phyloP scores from a whole-genome alignment of 2,329 filamentous ascomycete species.

The Monascus ruber region DNA sequence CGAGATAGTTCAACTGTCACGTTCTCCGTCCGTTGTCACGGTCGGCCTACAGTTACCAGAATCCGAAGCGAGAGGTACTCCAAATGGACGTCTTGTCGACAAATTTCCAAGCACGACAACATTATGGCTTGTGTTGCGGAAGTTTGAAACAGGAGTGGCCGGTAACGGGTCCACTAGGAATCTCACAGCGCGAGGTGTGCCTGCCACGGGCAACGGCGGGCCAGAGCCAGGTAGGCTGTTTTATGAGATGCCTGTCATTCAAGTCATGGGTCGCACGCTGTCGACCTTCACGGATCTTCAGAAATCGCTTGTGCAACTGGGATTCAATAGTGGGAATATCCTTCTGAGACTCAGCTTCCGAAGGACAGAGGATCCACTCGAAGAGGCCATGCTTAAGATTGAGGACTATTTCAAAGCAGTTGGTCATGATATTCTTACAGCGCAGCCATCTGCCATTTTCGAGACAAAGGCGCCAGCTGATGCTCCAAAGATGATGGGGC shows the following conservation, averaged over 20 bases:
- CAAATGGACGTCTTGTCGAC: slow-evolving; percentile 60
- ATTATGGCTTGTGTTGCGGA: slow-evolving; percentile 78
- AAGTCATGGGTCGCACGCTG: slow-evolving; percentile 71
- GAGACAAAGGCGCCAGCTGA: background rate
- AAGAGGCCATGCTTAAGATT: slow-evolving; percentile 77
- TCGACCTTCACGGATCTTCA: slow-evolving; percentile 70
- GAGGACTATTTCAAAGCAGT: slow-evolving; percentile 55
- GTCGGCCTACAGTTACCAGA: slow-evolving; percentile 79
- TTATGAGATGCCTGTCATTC: slow-evolving; percentile 77
- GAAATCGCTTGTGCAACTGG: slow-evolving; percentile 77
- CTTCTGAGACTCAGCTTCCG: slow-evolving; percentile 68
- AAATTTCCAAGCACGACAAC: slow-evolving; percentile 83
- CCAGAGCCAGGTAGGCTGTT: slow-evolving; percentile 61
- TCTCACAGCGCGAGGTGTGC: slow-evolving; percentile 71
- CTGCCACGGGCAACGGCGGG: slow-evolving; percentile 41
- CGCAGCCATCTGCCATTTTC: background rate
- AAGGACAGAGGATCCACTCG: slow-evolving; percentile 64
- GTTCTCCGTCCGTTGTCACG: slow-evolving; percentile 72
- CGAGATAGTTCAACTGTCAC: slow-evolving; percentile 77
- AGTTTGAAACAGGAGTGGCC: slow-evolving; percentile 71
- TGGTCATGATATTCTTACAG: slow-evolving; percentile 17
- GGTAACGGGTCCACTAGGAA: slow-evolving; percentile 55
- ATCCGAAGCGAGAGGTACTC: slow-evolving; percentile 51
- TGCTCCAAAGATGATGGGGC: background rate
- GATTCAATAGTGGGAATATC: slow-evolving; percentile 73